Base-by-base conservation (phyloP, 1,284 basidiomycete genomes). In the Cutaneotrichosporon cavernicola region DNA sequence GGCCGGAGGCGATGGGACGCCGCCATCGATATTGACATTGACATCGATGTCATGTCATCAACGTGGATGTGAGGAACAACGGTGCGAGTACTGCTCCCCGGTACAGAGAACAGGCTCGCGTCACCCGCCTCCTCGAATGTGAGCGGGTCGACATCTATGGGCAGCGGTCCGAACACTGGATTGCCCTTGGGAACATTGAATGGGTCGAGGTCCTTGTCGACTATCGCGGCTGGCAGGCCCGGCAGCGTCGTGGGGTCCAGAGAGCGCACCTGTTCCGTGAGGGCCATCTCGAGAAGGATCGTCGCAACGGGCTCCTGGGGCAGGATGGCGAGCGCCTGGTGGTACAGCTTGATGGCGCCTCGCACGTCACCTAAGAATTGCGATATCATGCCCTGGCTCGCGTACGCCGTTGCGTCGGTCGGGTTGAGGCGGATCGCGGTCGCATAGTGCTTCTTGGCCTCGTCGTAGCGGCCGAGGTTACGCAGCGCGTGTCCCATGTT, bases 401-500 rank as follows among this genome's bases (percentile, higher is more conserved):
- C 88, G 56, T 92, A 85, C 6, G 91, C 91, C 6, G 87, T 84
- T 0, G 89, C 83, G 67, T 90, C 88, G 32, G 89, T 86, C 21
- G 91, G 88, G 70, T 95, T 89, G 34, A 96, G 86, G 70, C 89
- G 86, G 34, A 96, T 82, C 0, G 92, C 91, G 58, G 86, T 86
- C 67, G 85, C 83, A 76, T 95, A 96, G 30, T 88, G 84, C 0
- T 76, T 77, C 69, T 86, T 86, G 2, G 94, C 90, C 62, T 90
- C 87, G 32, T 86, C 83, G 58, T 88, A 85, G 34, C 68, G 91
- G 90, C 86, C 86, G 9, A 90, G 81, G 76, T 91, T 90, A 18
- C 93, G 86, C 69, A 87, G 87, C 60, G 90, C 89, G 47, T 95
- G 95, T 8, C 91, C 93, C 11, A 97, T 85, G 76, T 97, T 97